Percentiles rank a stretch among this genome's conserved stretches.
These are phyloP conservation scores for Aspergillus fumigatiaffinis DNA, from an alignment of 2,329 filamentous ascomycete species.

Conservation along the genomic window DNA sequence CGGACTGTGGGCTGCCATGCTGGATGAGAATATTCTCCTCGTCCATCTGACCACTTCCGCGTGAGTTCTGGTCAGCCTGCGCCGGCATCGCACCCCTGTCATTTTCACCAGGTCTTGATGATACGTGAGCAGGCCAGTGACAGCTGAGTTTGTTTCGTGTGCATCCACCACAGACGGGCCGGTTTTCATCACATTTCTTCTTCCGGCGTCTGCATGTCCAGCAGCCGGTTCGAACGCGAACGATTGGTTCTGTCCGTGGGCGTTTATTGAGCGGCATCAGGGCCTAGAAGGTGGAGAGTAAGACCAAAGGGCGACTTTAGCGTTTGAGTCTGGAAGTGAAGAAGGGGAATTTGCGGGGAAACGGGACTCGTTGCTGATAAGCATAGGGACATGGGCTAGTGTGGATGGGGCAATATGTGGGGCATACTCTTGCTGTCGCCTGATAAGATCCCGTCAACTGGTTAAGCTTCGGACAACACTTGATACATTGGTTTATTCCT, in stretches of 20 bases:
- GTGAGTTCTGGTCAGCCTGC: not conserved
- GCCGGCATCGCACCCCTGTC: not conserved
- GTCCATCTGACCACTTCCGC: not conserved
- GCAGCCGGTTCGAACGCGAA: constrained; percentile 31
- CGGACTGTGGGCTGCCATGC: not conserved
- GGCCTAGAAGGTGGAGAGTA: not conserved
- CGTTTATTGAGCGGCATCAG: constrained; percentile 23
- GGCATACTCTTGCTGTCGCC: too few species aligned
- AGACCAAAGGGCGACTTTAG: not conserved
- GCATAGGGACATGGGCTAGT: not conserved
- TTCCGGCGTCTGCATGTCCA: constrained; percentile 29
- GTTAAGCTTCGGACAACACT: too few species aligned
- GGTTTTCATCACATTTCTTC: constrained; percentile 32
- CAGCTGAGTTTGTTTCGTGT: constrained; percentile 26
- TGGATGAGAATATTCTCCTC: not conserved
- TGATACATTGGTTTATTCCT: too few species aligned
- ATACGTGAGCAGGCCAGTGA: constrained; percentile 22
- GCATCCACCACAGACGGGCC: constrained; percentile 33
- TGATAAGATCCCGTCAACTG: not conserved
- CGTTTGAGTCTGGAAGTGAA: not conserved
- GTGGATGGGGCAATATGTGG: not conserved
- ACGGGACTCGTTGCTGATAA: not conserved
- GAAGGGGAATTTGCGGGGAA: not conserved
- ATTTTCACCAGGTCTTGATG: not conserved
- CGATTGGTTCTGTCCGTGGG: constrained; percentile 23